phyloP scores from a whole-genome alignment of 192 early-diverging fungal species.

The Umbelopsis isabellina region DNA sequence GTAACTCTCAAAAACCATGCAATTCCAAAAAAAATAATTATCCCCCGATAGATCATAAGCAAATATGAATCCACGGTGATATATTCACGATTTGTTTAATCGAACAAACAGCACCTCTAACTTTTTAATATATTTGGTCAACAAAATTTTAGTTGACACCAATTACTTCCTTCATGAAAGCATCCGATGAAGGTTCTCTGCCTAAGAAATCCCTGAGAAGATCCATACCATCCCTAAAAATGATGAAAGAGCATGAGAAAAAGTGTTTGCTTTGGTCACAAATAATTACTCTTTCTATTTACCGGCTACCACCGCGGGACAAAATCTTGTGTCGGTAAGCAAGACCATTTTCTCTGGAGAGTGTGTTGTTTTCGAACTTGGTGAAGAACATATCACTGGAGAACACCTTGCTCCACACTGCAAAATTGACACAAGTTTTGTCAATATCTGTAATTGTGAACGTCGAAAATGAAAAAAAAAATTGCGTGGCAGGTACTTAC shows the following conservation, averaged over 20 bases:
- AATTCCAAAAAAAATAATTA: slow-evolving; percentile 1
- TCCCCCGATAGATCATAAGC: background rate
- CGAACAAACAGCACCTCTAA: too few species aligned
- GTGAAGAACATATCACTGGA: slow-evolving; percentile 82
- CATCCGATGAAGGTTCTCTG: slow-evolving; percentile 77
- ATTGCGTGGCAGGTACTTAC: background rate
- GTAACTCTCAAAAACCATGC: background rate
- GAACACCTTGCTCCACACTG: slow-evolving; percentile 76
- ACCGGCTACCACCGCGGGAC: slow-evolving; percentile 66
- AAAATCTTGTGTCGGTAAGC: slow-evolving; percentile 79
- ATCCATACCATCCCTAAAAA: slow-evolving; percentile 67
- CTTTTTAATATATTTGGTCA: background rate
- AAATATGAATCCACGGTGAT: background rate
- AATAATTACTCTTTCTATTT: background rate
- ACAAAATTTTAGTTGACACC: slow-evolving; percentile 42
- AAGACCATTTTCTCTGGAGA: slow-evolving; percentile 61
- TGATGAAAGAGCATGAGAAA: slow-evolving; percentile 11
- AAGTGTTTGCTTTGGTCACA: background rate
- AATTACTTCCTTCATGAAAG: slow-evolving; percentile 76
- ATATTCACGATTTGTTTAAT: too few species aligned
- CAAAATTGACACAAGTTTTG: background rate
- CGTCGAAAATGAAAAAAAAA: background rate
- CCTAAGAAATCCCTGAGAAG: slow-evolving; percentile 76
- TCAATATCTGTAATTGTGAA: background rate
- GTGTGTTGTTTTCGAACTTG: slow-evolving; percentile 66